A percentile compares a stretch with the other conserved stretches of the same genome.
These are phyloP conservation scores for Metschnikowia chrysomelidarum DNA, from an alignment of 805 yeast species.

Conservation along the genomic window DNA sequence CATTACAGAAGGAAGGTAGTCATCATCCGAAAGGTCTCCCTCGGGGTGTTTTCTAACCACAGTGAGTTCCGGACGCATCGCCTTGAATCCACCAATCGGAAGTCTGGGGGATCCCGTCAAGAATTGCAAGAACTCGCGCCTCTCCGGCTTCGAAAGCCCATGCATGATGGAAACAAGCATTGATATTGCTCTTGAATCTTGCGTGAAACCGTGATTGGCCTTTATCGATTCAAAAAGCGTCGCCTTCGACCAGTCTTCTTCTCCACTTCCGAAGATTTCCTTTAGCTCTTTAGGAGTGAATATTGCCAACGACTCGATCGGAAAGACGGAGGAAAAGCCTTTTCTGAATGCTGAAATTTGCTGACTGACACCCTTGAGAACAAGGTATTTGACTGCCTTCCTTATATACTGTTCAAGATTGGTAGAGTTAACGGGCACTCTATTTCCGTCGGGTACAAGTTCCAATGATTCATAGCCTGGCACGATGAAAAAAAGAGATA, in stretches of 20 bases:
- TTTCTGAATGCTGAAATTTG: slow-evolving; percentile 69
- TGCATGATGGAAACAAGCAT: slow-evolving; percentile 62
- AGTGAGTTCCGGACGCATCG: slow-evolving; percentile 77
- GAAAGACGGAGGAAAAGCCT: slow-evolving; percentile 84
- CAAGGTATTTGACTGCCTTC: slow-evolving; percentile 53
- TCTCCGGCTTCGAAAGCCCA: slow-evolving; percentile 50
- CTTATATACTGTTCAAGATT: slow-evolving; percentile 61
- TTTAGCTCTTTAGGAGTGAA: slow-evolving; percentile 75
- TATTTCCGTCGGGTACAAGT: slow-evolving; percentile 55
- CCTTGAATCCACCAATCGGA: slow-evolving; percentile 91
- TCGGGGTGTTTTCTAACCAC: slow-evolving; percentile 86
- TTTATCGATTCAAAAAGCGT: slow-evolving; percentile 59
- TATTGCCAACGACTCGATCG: slow-evolving; percentile 65
- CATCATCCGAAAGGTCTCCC: slow-evolving; percentile 63
- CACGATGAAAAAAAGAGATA: slow-evolving; percentile 63
- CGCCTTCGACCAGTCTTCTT: slow-evolving; percentile 81
- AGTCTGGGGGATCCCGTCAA: slow-evolving; percentile 90
- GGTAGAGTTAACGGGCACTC: slow-evolving; percentile 43
- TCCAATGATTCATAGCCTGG: slow-evolving; percentile 74
- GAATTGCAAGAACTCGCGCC: slow-evolving; percentile 77
- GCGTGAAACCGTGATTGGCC: slow-evolving; percentile 88
- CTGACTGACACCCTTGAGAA: slow-evolving; percentile 59
- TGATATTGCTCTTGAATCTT: slow-evolving; percentile 63
- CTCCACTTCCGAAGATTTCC: slow-evolving; percentile 68
- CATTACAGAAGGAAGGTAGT: slow-evolving; percentile 94